These are phyloP conservation scores for Aspergillus cavernicola DNA, from an alignment of 495 filamentous ascomycete genomes.

Conservation along the genomic window DNA sequence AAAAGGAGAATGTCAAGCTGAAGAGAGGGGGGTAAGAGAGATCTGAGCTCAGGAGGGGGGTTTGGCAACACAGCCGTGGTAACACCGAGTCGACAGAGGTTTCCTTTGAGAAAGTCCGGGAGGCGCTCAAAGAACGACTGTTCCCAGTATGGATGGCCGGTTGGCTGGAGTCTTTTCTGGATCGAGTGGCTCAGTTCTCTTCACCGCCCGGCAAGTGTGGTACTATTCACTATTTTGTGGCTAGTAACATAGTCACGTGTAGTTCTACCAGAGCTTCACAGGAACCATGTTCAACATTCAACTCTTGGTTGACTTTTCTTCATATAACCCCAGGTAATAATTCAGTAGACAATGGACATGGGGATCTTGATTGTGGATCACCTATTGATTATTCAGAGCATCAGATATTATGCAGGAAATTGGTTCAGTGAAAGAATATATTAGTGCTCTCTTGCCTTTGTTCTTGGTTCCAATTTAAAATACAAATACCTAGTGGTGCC, in stretches of 20 bases:
- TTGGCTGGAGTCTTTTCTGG: conserved; percentile 10
- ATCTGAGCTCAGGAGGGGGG: neutral
- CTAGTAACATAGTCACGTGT: neutral
- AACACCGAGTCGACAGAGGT: neutral
- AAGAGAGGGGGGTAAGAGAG: neutral
- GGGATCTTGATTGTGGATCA: too few species aligned
- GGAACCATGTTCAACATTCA: too few species aligned
- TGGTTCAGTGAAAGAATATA: neutral
- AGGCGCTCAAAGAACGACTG: conserved; percentile 7
- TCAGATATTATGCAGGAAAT: neutral
- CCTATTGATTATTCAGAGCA: too few species aligned
- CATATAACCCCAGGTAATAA: too few species aligned
- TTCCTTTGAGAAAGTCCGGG: conserved; percentile 1
- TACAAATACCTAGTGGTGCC: too few species aligned
- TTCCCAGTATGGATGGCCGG: neutral
- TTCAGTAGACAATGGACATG: too few species aligned
- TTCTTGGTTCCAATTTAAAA: neutral
- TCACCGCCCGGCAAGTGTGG: conserved; percentile 13
- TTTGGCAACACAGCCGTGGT: neutral
- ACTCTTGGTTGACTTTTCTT: too few species aligned
- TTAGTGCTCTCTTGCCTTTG: neutral
- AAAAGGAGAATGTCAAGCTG: neutral
- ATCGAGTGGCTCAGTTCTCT: conserved; percentile 3
- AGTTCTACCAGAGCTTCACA: too few species aligned
- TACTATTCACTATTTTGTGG: neutral